These are phyloP conservation scores for Xenosphaeropsis pyriputrescens DNA, from an alignment of 2,329 filamentous ascomycete species.

Conservation along the genomic window DNA sequence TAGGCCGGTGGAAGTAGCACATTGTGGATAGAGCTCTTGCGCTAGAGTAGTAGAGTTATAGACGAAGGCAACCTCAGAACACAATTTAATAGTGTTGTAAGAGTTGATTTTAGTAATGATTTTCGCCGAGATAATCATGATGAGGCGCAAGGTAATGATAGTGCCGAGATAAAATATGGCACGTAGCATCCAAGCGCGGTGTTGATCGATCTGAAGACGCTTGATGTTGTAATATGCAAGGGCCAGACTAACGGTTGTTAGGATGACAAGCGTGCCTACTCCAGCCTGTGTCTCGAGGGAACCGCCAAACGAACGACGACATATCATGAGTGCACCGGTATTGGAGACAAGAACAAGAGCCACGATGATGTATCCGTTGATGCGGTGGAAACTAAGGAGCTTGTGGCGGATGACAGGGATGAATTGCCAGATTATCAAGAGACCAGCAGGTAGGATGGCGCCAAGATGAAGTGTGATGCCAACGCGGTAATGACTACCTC, in stretches of 20 bases:
- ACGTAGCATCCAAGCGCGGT: conserved; percentile 49
- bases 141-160: conserved; percentile 36
- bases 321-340: conserved; percentile 36
- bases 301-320: conserved; percentile 36
- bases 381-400: conserved; percentile 36
- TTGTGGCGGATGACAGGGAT: conserved; percentile 30
- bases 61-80: conserved; percentile 31
- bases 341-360: conserved; percentile 30
- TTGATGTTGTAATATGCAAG: conserved; percentile 42
- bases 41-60: conserved; percentile 16
- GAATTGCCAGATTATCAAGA: conserved; percentile 33
- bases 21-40: conserved; percentile 27
- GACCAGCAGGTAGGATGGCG: conserved; percentile 26
- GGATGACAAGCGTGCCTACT: conserved; percentile 26
- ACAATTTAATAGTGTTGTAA: conserved; percentile 21
- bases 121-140: conserved; percentile 25
- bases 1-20: conserved; percentile 19
- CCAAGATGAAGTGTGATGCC: conserved; percentile 31
- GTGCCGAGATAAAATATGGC: conserved; percentile 33
- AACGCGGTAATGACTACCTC: conserved; percentile 14
- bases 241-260: conserved; percentile 25
- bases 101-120: conserved; percentile 25
- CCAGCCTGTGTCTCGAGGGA: conserved; percentile 30
- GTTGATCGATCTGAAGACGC: conserved; percentile 44
- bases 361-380: conserved; percentile 41